phyloP scores from a whole-genome alignment of 2,329 filamentous ascomycete species.

The Fusarium keratoplasticum region DNA sequence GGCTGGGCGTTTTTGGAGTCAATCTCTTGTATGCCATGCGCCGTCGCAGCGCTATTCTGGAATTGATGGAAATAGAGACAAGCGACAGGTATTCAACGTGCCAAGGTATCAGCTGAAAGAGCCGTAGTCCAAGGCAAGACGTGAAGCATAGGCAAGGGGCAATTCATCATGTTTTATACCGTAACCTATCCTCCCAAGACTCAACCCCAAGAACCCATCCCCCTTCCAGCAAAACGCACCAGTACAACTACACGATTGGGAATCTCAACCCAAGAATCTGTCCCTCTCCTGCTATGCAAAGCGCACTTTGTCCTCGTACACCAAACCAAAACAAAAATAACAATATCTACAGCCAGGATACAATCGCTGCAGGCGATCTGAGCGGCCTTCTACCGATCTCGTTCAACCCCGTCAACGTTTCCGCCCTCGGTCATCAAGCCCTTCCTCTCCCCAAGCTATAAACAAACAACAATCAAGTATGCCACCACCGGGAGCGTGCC shows the following conservation, averaged over 20 bases:
- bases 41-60: background rate
- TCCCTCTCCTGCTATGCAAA: conserved; percentile 40
- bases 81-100: background rate
- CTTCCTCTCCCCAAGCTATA: conserved; percentile 3
- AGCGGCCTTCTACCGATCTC: conserved; percentile 3
- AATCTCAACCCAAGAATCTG: conserved; percentile 35
- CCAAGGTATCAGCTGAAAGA: background rate
- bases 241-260: conserved; percentile 40
- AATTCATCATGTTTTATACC: conserved; percentile 32
- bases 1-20: conserved; percentile 36
- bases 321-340: conserved; percentile 40
- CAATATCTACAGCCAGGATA: conserved; percentile 42
- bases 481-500: conserved; percentile 14
- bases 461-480: conserved; percentile 16
- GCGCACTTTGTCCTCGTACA: conserved; percentile 38
- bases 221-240: conserved; percentile 14
- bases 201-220: conserved; percentile 4
- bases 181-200: conserved; percentile 18
- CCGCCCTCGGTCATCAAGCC: conserved; percentile 1
- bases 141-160: conserved; percentile 2
- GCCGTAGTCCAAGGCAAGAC: background rate
- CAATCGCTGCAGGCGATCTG: conserved; percentile 16
- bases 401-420: conserved; percentile 5
- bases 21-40: conserved; percentile 2
- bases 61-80: background rate